Base-by-base conservation (phyloP, 2,329 filamentous ascomycete species). In the Aspergillus chevalieri region DNA sequence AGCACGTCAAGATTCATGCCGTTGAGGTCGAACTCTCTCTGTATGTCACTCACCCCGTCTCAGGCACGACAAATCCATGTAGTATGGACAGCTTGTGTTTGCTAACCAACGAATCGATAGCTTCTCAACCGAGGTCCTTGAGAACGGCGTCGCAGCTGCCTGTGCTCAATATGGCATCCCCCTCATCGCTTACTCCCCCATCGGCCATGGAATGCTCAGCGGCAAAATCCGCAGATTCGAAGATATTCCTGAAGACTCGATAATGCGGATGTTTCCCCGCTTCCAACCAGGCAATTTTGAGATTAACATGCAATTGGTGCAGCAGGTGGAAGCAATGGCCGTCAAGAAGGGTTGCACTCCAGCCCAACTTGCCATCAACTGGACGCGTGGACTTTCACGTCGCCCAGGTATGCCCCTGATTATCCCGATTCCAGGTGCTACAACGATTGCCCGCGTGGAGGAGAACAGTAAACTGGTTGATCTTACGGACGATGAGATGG, bases 161-260 rank as follows among this genome's bases (percentile, higher is more conserved):
- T 85, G 82, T 59, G 76, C 73, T 0, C 77, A 91, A 62, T 67
- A 86, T 43, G 71, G 75, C 43, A 89, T 92, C 52, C 83, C 85
- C 0, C 71, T 91, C 44, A 69, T 89, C 33, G 85, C 84, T 0
- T 91, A 89, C 68, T 85, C 84, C 42, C 87, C 87, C 1, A 73
- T 90, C 0, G 83, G 86, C 4, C 73, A 79, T 22, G 77, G 78
- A 1, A 60, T 84, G 69, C 65, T 84, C 50, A 78, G 78, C 0
- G 79, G 79, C 1, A 63, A 76, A 53, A 71, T 80, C 58, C 77
- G 74, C 60, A 71, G 64, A 6, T 53, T 59, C 1, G 73, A 78
- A 1, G 84, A 87, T 57, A 67, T 87, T 34, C 75, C 76, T 3
- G 68, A 79, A 43, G 72, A 73, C 6, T 17, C 34, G 78, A 82